Evolutionary conservation across 306 rosid genomes (phyloP).

Genomic region (Cucurbita pepo): DNA sequence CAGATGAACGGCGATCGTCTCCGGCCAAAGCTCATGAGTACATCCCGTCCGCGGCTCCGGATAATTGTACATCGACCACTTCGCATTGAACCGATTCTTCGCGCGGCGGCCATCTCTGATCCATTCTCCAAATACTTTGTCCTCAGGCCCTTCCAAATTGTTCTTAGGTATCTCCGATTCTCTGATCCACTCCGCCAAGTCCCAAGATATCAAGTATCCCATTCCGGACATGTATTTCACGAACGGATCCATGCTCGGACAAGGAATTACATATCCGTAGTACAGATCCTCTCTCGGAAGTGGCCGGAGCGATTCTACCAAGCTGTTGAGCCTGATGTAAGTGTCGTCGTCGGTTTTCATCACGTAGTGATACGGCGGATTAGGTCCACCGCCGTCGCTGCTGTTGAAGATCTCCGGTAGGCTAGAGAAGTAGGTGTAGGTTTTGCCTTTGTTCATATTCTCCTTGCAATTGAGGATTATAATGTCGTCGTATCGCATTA

Average conservation of each 20-base stretch:
- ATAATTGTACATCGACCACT: conserved; percentile 86
- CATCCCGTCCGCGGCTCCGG: conserved; percentile 72
- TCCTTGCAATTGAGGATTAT: conserved; percentile 77
- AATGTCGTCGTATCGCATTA: conserved; percentile 71
- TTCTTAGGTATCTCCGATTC: conserved; percentile 64
- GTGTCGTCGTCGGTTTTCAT: conserved; percentile 87
- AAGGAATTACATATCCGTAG: conserved; percentile 85
- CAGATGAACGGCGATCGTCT: conserved; percentile 84
- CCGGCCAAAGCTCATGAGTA: conserved; percentile 66
- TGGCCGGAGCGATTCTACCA: conserved; percentile 46
- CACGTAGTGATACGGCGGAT: conserved; percentile 79
- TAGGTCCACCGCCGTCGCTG: conserved; percentile 11
- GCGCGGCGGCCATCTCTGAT: conserved; percentile 37
- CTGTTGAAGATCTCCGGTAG: conserved; percentile 48
- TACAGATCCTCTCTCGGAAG: conserved; percentile 66
- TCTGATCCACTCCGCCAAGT: conserved; percentile 69
- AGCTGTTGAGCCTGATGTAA: conserved; percentile 41
- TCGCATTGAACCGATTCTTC: conserved; percentile 65
- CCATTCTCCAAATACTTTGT: conserved; percentile 74
- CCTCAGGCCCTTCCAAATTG: conserved; percentile 73
- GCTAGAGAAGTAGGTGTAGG: conserved; percentile 60
- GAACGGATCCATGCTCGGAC: conserved; percentile 88
- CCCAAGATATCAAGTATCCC: conserved; percentile 91
- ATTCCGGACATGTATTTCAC: conserved; percentile 88
- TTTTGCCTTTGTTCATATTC: conserved; percentile 90